A percentile compares a stretch with the other conserved stretches of the same genome.
Conservation (phyloP, 192 early-diverging fungal genomes). For the Linnemannia zychae region DNA sequence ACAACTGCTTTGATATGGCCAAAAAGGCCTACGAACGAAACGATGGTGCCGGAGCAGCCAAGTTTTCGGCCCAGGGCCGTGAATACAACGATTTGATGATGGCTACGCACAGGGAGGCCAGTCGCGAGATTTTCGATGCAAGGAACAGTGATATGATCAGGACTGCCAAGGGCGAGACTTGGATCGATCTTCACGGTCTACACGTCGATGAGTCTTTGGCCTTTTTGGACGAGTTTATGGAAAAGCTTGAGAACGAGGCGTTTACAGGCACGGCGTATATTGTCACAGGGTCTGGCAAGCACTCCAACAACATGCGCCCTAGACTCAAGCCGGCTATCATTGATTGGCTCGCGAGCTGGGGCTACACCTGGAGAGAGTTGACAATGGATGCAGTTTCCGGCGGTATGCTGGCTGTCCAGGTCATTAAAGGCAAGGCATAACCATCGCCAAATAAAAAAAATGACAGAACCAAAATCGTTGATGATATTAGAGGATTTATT, state of each 20-base stretch:
- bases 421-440: slow-evolving; percentile 49
- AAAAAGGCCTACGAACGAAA: slow-evolving; percentile 59
- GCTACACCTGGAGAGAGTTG: slow-evolving; percentile 53
- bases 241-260: slow-evolving; percentile 43
- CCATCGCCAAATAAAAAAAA: slow-evolving; percentile 9
- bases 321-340: slow-evolving; percentile 51
- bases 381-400: slow-evolving; percentile 43
- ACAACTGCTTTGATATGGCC: slow-evolving; percentile 62
- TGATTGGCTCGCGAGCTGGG: slow-evolving; percentile 56
- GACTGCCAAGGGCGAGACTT: slow-evolving; percentile 53
- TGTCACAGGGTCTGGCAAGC: slow-evolving; percentile 66
- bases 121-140: slow-evolving; percentile 62
- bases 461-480: slow-evolving; percentile 6
- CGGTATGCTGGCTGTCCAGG: slow-evolving; percentile 50
- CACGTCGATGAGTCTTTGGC: slow-evolving; percentile 64
- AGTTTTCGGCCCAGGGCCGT: slow-evolving; percentile 59
- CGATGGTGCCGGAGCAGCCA: slow-evolving; percentile 58
- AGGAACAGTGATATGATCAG: slow-evolving; percentile 51
- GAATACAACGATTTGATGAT: slow-evolving; percentile 64
- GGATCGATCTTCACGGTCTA: slow-evolving; percentile 67
- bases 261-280: slow-evolving; percentile 63
- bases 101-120: slow-evolving; percentile 60
- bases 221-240: slow-evolving; percentile 59
- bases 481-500: slow-evolving; percentile 2
- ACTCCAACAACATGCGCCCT: slow-evolving; percentile 41